Evolutionary conservation across 352 stramenopile species (phyloP).

Genomic region (Phytopythium sindhum): DNA sequence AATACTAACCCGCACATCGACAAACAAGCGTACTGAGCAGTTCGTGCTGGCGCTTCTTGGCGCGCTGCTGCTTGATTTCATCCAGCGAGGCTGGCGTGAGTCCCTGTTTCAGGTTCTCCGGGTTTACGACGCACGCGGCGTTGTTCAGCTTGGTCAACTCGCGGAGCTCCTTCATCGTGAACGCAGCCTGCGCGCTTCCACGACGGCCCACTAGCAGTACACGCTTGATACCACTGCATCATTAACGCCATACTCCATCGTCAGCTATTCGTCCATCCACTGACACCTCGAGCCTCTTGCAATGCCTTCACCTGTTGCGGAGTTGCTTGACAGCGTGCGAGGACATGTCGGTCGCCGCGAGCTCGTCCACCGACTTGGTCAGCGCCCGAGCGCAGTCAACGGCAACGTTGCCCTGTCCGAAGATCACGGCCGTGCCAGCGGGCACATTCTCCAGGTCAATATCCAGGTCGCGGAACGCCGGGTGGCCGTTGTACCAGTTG

Average conservation of each 20-base stretch:
- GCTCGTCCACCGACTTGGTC: slow-evolving; percentile 86
- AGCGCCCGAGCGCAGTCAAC: slow-evolving; percentile 96
- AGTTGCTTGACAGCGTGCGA: slow-evolving; percentile 87
- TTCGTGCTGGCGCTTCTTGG: slow-evolving; percentile 85
- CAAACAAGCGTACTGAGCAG: slow-evolving; percentile 39
- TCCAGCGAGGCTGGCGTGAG: slow-evolving; percentile 77
- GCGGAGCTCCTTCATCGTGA: slow-evolving; percentile 97
- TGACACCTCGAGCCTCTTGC: too few relatives aligned
- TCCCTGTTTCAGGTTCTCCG: slow-evolving; percentile 86
- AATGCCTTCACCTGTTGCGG: slow-evolving; percentile 26
- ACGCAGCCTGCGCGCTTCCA: slow-evolving; percentile 94
- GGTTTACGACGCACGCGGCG: slow-evolving; percentile 83
- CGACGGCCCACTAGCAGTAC: slow-evolving; percentile 92
- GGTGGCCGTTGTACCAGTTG: slow-evolving; percentile 99
- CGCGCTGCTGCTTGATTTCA: slow-evolving; percentile 84
- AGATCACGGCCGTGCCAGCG: slow-evolving; percentile 87
- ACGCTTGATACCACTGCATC: slow-evolving; percentile 57
- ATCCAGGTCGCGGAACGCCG: slow-evolving; percentile 87
- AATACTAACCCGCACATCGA: background rate
- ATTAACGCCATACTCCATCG: background rate
- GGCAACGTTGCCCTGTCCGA: slow-evolving; percentile 97
- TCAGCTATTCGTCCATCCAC: background rate
- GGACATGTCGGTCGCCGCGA: slow-evolving; percentile 93
- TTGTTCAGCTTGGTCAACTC: slow-evolving; percentile 85
- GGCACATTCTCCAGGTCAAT: slow-evolving; percentile 33